A percentile compares a stretch with the other conserved stretches of the same genome.
phyloP scores from a whole-genome alignment of 169 alveolate genomes.

The Plasmodium ovale region DNA sequence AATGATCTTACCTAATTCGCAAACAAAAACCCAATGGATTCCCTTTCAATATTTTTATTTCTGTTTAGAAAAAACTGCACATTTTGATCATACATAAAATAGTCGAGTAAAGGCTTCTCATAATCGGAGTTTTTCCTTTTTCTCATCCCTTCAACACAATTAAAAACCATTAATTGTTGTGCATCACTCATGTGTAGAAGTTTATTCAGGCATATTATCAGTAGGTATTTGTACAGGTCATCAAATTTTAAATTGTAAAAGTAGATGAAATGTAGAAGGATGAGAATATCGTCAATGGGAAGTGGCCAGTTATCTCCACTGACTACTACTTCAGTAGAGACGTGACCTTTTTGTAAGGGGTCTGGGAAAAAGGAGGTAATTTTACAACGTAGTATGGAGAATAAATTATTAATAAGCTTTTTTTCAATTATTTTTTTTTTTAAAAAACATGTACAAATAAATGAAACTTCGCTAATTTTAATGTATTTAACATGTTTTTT shows the following conservation, averaged over 20 bases:
- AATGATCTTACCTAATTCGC: constrained; percentile 14
- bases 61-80: constrained; percentile 25
- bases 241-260: constrained; percentile 30
- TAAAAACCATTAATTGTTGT: constrained; percentile 62
- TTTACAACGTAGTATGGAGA: neutral
- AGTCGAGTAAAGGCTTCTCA: constrained; percentile 4
- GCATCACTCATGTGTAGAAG: constrained; percentile 18
- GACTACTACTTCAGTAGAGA: neutral
- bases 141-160: constrained; percentile 35
- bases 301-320: neutral
- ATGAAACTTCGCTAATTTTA: constrained; percentile 26
- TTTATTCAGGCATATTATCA: constrained; percentile 28
- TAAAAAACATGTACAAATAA: constrained; percentile 49
- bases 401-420: constrained; percentile 7
- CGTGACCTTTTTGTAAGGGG: neutral
- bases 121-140: neutral
- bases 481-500: constrained; percentile 18
- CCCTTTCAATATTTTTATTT: constrained; percentile 43
- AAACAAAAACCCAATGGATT: constrained; percentile 47
- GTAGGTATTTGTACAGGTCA: constrained; percentile 5
- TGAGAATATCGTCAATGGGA: constrained; percentile 27
- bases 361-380: neutral
- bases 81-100: constrained; percentile 58
- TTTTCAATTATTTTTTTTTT: constrained; percentile 36
- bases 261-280: constrained; percentile 35